Conservation (phyloP, 2,329 filamentous ascomycete genomes). For the Fusarium secorum region DNA sequence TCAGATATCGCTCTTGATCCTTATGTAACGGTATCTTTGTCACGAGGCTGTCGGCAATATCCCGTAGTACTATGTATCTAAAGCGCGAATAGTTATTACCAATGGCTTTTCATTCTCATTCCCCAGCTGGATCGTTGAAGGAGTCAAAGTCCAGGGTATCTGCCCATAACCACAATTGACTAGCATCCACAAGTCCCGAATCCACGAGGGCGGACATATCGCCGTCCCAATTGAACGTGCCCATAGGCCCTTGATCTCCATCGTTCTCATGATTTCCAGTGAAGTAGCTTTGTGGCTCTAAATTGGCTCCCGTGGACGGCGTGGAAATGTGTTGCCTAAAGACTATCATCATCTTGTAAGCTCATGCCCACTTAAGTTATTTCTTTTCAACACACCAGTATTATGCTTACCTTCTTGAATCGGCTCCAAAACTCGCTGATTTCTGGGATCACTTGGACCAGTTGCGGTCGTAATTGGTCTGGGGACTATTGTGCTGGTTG, state of each 20-base stretch:
- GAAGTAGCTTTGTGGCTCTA: accelerated
- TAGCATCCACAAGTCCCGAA: not conserved
- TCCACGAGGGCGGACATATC: not conserved
- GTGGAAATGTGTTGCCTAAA: not conserved
- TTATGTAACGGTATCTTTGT: accelerated
- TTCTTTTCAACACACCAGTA: accelerated
- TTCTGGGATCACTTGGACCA: accelerated
- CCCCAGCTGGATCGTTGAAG: not conserved
- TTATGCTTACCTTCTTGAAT: not conserved
- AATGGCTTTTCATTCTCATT: not conserved
- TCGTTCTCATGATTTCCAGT: accelerated
- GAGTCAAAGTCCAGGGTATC: not conserved
- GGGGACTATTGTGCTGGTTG: accelerated
- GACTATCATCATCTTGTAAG: not conserved
- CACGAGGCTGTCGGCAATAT: accelerated
- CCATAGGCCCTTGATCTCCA: accelerated
- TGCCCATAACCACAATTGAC: not conserved
- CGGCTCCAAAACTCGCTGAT: not conserved
- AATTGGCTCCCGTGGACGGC: accelerated
- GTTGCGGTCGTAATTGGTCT: accelerated
- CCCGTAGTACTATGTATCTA: no score
- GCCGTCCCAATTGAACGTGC: not conserved
- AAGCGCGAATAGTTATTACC: no score
- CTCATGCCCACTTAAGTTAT: accelerated
- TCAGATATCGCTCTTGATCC: accelerated